Percentiles rank a stretch among this genome's conserved stretches.
These are phyloP conservation scores for Yarrowia osloensis DNA, from an alignment of 805 yeast species.

Conservation along the genomic window DNA sequence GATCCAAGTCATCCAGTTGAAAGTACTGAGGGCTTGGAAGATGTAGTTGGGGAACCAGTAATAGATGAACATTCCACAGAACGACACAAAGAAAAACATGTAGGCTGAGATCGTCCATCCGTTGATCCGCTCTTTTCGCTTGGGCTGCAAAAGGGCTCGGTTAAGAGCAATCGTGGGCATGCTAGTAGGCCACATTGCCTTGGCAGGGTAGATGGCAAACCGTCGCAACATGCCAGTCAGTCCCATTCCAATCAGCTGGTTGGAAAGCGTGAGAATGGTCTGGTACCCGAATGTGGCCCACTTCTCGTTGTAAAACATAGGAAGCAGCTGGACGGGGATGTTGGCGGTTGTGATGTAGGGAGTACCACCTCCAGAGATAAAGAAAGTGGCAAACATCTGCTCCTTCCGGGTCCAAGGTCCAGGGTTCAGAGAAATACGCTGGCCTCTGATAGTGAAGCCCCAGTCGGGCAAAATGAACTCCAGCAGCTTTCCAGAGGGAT, in stretches of 20 bases:
- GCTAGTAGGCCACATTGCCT: constrained; percentile 52
- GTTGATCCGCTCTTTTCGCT: constrained; percentile 2
- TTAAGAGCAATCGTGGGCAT: constrained; percentile 53
- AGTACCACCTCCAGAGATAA: constrained; percentile 41
- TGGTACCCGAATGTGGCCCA: constrained; percentile 44
- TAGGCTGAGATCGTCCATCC: constrained; percentile 64
- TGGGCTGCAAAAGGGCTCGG: constrained; percentile 45
- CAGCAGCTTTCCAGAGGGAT: constrained; percentile 52
- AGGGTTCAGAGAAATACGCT: constrained; percentile 48
- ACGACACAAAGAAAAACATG: constrained; percentile 50
- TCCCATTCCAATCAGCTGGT: constrained; percentile 55
- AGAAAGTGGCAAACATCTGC: constrained; percentile 58
- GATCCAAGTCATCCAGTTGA: constrained; percentile 65
- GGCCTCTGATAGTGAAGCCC: constrained; percentile 37
- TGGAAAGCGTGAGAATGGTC: constrained; percentile 49
- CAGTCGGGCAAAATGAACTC: constrained; percentile 35
- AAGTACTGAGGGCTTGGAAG: constrained; percentile 60
- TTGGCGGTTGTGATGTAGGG: constrained; percentile 31
- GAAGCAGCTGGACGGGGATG: constrained; percentile 4
- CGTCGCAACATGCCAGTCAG: constrained; percentile 58
- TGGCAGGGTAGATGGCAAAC: constrained; percentile 49
- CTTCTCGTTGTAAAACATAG: constrained; percentile 30
- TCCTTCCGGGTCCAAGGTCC: constrained; percentile 63
- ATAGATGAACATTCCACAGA: constrained; percentile 54
- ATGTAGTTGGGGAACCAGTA: constrained; percentile 70